These are phyloP conservation scores for Monilinia laxa DNA, from an alignment of 2,329 filamentous ascomycete genomes.

Conservation along the genomic window DNA sequence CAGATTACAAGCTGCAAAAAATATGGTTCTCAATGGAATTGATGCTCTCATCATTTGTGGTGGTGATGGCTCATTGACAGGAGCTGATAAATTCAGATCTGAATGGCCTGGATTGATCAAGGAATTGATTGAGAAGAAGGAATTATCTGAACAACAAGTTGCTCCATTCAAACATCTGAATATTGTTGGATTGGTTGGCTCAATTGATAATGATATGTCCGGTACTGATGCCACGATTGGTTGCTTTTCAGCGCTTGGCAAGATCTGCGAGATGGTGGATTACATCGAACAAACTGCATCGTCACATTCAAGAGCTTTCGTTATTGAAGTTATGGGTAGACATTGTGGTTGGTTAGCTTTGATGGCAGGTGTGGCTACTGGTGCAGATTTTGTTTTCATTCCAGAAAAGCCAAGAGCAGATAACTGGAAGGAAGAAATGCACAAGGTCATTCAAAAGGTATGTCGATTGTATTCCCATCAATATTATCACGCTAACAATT, in stretches of 20 bases:
- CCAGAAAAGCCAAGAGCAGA: conserved; percentile 87
- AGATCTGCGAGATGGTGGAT: conserved; percentile 95
- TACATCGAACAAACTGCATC: conserved; percentile 94
- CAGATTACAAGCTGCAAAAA: conserved; percentile 82
- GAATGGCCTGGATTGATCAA: conserved; percentile 89
- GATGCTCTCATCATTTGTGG: conserved; percentile 96
- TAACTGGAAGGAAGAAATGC: conserved; percentile 91
- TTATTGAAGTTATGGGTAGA: conserved; percentile 97
- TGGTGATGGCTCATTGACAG: conserved; percentile 93
- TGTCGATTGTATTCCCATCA: conserved; percentile 27
- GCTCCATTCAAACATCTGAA: conserved; percentile 83
- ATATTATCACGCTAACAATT: conserved; percentile 23
- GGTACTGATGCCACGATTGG: conserved; percentile 97
- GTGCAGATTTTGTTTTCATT: conserved; percentile 95
- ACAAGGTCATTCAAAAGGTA: conserved; percentile 69
- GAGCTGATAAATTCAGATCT: conserved; percentile 85
- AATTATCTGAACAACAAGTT: conserved; percentile 70
- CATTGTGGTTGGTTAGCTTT: conserved; percentile 97
- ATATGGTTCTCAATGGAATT: conserved; percentile 89
- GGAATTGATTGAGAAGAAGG: conserved; percentile 74
- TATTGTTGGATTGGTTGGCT: conserved; percentile 93
- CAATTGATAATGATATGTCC: conserved; percentile 97
- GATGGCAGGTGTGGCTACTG: conserved; percentile 92
- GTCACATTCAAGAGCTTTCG: conserved; percentile 93
- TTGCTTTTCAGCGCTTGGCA: conserved; percentile 87